Percentiles rank a stretch among this genome's conserved stretches.
These are phyloP conservation scores for Solanum virginianum DNA, from an alignment of 257 asterid species.

Conservation along the genomic window DNA sequence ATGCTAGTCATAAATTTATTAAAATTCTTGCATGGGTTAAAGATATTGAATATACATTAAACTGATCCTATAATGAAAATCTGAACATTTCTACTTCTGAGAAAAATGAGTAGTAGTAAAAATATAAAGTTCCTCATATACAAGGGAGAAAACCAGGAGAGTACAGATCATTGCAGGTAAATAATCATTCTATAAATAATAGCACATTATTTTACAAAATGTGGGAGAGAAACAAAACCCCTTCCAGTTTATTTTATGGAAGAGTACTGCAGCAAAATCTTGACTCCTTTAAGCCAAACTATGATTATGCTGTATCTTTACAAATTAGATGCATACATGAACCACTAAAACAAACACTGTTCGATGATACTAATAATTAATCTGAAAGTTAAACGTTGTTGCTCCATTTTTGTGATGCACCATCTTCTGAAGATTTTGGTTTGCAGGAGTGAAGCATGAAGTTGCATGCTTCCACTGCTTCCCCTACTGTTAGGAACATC, in stretches of 20 bases:
- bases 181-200: neutral
- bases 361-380: neutral
- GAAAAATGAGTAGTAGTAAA: neutral
- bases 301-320: neutral
- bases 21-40: neutral
- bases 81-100: neutral
- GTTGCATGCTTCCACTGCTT: constrained; percentile 81
- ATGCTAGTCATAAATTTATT: neutral
- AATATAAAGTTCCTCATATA: neutral
- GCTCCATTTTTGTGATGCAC: constrained; percentile 26
- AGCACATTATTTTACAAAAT: neutral
- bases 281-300: neutral
- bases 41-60: neutral
- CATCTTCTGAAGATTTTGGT: constrained; percentile 13
- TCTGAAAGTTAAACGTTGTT: constrained; percentile 23
- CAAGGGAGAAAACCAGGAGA: too few species aligned
- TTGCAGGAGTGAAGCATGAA: constrained; percentile 69
- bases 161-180: neutral
- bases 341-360: neutral
- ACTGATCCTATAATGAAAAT: neutral
- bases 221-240: neutral
- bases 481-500: constrained; percentile 80
- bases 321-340: neutral
- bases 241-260: neutral
- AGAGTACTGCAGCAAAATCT: neutral